phyloP scores from a whole-genome alignment of 108 stramenopile genomes.

The Nitzschia sp. region DNA sequence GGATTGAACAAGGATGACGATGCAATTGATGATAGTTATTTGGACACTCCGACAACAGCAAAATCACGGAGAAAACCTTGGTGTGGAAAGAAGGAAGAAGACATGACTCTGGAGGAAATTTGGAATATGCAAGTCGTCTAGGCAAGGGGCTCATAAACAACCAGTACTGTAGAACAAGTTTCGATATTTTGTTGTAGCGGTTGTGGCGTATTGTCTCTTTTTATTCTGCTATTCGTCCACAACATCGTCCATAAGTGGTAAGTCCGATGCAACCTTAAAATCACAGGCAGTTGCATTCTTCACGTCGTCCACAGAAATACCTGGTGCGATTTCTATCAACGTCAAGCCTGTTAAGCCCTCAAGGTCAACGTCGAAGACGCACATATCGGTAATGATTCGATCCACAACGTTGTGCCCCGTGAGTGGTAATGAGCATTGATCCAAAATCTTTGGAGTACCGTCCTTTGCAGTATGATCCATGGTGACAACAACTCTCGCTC shows the following conservation, averaged over 20 bases:
- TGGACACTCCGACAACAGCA: background rate
- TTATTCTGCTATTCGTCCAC: constrained; percentile 8
- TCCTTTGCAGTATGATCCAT: constrained; percentile 94
- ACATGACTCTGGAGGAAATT: constrained; percentile 4
- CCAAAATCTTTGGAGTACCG: constrained; percentile 86
- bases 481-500: constrained; percentile 87
- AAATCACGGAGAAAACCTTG: background rate
- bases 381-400: constrained; percentile 92
- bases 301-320: constrained; percentile 68
- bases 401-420: constrained; percentile 90
- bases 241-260: constrained; percentile 43
- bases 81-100: background rate
- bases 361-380: constrained; percentile 85
- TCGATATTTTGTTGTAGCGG: background rate
- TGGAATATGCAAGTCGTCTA: constrained; percentile 9
- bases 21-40: background rate
- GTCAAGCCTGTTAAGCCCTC: constrained; percentile 64
- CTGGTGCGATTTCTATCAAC: constrained; percentile 72
- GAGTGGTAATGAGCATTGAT: constrained; percentile 82
- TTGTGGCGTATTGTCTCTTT: background rate
- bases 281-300: constrained; percentile 64
- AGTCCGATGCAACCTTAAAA: constrained; percentile 34
- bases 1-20: background rate
- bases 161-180: too few species aligned
- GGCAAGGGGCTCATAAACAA: background rate